Percentiles rank a stretch among this genome's conserved stretches.
Evolutionary conservation across 257 asterid genomes (phyloP).

Genomic region (Rhazya stricta): DNA sequence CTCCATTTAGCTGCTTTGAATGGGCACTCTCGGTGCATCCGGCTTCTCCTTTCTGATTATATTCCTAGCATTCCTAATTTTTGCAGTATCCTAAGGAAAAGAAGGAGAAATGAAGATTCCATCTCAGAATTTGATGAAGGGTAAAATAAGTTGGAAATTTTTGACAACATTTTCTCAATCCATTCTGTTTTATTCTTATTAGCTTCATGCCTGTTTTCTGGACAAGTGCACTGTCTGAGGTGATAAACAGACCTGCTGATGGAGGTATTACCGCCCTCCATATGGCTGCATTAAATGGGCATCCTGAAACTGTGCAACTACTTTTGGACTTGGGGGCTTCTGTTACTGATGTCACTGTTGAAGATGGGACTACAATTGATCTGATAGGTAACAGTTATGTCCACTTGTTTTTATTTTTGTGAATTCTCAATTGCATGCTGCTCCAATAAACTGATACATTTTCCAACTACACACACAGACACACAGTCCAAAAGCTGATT

Average conservation of each 20-base stretch:
- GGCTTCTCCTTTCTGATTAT: slow-evolving; percentile 77
- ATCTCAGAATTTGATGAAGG: slow-evolving; percentile 53
- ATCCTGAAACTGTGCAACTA: slow-evolving; percentile 62
- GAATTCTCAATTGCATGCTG: neutral
- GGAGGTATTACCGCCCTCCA: slow-evolving; percentile 91
- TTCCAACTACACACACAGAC: neutral
- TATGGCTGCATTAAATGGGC: slow-evolving; percentile 89
- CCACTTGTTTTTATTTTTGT: neutral
- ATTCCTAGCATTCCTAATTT: slow-evolving; percentile 70
- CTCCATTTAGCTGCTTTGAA: slow-evolving; percentile 86
- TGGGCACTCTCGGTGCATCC: slow-evolving; percentile 73
- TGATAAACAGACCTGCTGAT: slow-evolving; percentile 72
- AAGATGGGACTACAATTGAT: slow-evolving; percentile 82
- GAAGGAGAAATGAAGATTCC: slow-evolving; percentile 35
- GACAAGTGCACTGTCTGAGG: slow-evolving; percentile 56
- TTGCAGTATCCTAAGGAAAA: slow-evolving; percentile 45
- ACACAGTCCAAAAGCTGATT: neutral
- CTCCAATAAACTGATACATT: neutral
- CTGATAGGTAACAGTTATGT: slow-evolving; percentile 46
- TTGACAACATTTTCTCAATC: neutral
- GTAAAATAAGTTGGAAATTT: slow-evolving; percentile 21
- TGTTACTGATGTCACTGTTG: slow-evolving; percentile 48
- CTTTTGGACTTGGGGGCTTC: slow-evolving; percentile 85
- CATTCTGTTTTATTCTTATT: slow-evolving; percentile 9
- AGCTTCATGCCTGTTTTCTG: slow-evolving; percentile 4